These are phyloP conservation scores for Euphrasia confusa DNA, from an alignment of 257 asterid genomes.

Conservation along the genomic window DNA sequence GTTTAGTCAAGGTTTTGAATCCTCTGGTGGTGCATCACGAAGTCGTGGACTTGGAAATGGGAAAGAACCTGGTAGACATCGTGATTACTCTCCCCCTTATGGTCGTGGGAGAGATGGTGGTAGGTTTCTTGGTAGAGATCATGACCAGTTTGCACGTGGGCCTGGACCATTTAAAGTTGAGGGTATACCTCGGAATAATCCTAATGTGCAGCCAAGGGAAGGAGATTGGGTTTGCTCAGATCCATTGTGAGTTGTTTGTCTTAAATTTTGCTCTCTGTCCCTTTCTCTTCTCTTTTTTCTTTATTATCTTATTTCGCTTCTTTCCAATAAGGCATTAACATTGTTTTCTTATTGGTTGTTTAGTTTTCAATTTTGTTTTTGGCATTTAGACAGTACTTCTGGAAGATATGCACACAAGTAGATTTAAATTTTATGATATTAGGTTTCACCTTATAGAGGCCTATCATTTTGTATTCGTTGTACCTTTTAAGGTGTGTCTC, in stretches of 20 bases:
- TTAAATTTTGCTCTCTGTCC: not conserved
- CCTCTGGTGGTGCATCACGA: slow-evolving; percentile 47
- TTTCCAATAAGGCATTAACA: not conserved
- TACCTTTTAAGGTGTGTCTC: slow-evolving; percentile 2
- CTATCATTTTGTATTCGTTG: not conserved
- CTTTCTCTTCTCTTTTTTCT: slow-evolving; percentile 11
- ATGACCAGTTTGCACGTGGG: slow-evolving; percentile 53
- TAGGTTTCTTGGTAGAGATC: slow-evolving; percentile 59
- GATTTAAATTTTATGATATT: not conserved
- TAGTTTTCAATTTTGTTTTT: not conserved
- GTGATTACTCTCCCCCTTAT: slow-evolving; percentile 63
- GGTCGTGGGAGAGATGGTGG: slow-evolving; percentile 54
- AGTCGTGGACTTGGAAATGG: slow-evolving; percentile 57
- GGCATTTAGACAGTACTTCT: not conserved
- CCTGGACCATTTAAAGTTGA: slow-evolving; percentile 54
- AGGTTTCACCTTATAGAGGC: slow-evolving; percentile 4
- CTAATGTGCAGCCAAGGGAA: slow-evolving; percentile 84
- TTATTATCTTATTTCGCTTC: slow-evolving; percentile 19
- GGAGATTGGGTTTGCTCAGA: slow-evolving; percentile 94
- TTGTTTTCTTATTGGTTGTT: slow-evolving; percentile 3
- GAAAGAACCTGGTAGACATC: slow-evolving; percentile 59
- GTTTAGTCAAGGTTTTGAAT: slow-evolving; percentile 68
- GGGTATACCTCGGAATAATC: slow-evolving; percentile 61
- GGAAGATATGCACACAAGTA: not conserved
- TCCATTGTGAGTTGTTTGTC: slow-evolving; percentile 52